phyloP scores from a whole-genome alignment of 495 filamentous ascomycete genomes.

The Penicillium flavigenum region DNA sequence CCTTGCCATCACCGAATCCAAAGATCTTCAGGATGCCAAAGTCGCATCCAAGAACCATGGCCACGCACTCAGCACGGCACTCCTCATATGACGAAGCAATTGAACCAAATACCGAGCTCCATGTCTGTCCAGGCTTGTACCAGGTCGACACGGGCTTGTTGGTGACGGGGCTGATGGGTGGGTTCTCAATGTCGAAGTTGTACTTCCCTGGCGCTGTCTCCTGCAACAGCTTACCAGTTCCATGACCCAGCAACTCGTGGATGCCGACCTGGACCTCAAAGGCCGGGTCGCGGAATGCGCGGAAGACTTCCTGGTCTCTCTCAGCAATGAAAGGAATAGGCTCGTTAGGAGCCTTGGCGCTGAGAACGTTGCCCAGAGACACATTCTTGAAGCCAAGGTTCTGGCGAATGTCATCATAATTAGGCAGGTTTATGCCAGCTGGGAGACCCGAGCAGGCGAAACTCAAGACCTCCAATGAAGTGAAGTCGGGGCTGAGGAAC shows the following conservation, averaged over 20 bases:
- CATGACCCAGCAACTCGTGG: conserved; percentile 94
- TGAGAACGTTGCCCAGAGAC: conserved; percentile 83
- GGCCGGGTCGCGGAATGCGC: conserved; percentile 74
- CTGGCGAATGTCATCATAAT: conserved; percentile 94
- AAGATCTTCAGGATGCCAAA: conserved; percentile 88
- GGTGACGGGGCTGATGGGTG: conserved; percentile 77
- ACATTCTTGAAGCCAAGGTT: conserved; percentile 98
- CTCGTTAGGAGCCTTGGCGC: conserved; percentile 86
- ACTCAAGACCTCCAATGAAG: conserved; percentile 73
- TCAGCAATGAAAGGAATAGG: conserved; percentile 82
- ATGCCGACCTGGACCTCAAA: conserved; percentile 96
- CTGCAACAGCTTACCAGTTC: conserved; percentile 91
- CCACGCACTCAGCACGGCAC: conserved; percentile 81
- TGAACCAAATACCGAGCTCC: conserved; percentile 87
- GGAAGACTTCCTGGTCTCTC: conserved; percentile 71
- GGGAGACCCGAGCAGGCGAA: conserved; percentile 81
- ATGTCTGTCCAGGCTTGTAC: conserved; percentile 93
- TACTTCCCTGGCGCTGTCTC: conserved; percentile 76
- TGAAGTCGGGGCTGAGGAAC: conserved; percentile 93
- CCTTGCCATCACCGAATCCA: conserved; percentile 74
- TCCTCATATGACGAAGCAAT: conserved; percentile 87
- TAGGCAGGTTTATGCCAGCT: conserved; percentile 76
- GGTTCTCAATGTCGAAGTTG: conserved; percentile 82
- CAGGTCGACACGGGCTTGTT: conserved; percentile 75
- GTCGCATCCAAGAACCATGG: conserved; percentile 89